A percentile compares a stretch with the other conserved stretches of the same genome.
These are phyloP conservation scores for Leishmania amazonensis DNA, from an alignment of 208 protist species.

Conservation along the genomic window DNA sequence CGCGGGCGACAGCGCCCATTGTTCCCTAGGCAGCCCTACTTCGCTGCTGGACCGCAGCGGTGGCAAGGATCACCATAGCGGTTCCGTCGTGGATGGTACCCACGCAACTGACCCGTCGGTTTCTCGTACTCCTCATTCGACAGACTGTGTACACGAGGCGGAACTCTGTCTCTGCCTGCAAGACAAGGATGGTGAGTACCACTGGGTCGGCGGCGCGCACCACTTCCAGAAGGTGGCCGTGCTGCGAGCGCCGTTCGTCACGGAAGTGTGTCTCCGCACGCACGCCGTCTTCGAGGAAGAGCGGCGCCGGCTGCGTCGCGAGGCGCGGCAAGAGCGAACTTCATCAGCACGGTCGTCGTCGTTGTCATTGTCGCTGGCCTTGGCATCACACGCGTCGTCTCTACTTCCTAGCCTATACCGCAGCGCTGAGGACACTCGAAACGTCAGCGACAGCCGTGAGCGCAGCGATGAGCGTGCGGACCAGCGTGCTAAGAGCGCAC, in stretches of 20 bases:
- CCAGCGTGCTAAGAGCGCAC: too few relatives aligned
- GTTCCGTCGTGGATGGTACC: neutral
- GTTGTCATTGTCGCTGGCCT: neutral
- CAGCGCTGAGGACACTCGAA: too few relatives aligned
- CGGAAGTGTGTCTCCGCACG: slow-evolving; percentile 32
- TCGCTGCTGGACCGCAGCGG: neutral
- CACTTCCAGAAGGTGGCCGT: slow-evolving; percentile 21
- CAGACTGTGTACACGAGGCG: neutral
- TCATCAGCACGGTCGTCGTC: neutral
- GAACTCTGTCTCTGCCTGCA: slow-evolving; percentile 44
- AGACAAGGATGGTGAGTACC: slow-evolving; percentile 31
- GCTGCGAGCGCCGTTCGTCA: slow-evolving; percentile 29
- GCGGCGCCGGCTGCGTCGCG: neutral
- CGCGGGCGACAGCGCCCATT: neutral
- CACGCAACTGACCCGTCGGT: neutral
- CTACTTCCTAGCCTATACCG: too few relatives aligned
- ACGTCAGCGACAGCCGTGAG: too few relatives aligned
- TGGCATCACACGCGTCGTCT: neutral
- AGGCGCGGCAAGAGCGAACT: neutral
- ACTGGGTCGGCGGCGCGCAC: slow-evolving; percentile 35
- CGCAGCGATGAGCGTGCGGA: too few relatives aligned
- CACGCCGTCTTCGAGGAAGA: slow-evolving; percentile 19
- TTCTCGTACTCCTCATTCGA: neutral
- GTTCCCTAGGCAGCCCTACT: neutral
- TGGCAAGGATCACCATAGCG: neutral